Percentiles rank a stretch among this genome's conserved stretches.
phyloP scores from a whole-genome alignment of 2,329 filamentous ascomycete species.

The Daldinia sp. region DNA sequence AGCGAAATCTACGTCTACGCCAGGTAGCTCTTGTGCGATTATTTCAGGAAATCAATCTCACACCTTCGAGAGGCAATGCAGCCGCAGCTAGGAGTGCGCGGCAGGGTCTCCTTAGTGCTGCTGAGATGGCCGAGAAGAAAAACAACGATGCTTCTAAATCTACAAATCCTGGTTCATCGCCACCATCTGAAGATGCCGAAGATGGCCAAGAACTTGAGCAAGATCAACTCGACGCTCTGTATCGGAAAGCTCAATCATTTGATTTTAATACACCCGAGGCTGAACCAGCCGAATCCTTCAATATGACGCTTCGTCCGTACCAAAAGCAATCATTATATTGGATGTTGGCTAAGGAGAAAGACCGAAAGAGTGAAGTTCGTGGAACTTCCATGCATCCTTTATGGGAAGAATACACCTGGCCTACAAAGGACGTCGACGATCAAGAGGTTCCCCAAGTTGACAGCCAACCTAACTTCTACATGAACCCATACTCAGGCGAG shows the following conservation, averaged over 20 bases:
- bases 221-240: constrained; percentile 92
- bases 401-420: constrained; percentile 97
- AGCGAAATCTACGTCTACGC: constrained; percentile 83
- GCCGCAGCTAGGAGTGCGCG: constrained; percentile 81
- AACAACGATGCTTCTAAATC: constrained; percentile 64
- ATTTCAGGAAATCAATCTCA: constrained; percentile 87
- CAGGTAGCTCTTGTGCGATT: constrained; percentile 90
- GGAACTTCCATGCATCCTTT: constrained; percentile 93
- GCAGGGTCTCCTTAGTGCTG: constrained; percentile 87
- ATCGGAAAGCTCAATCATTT: constrained; percentile 96
- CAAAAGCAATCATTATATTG: constrained; percentile 95
- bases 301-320: constrained; percentile 86
- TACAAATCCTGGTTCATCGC: constrained; percentile 59
- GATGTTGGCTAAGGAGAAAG: constrained; percentile 95
- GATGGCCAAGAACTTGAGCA: constrained; percentile 94
- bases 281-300: constrained; percentile 84
- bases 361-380: constrained; percentile 74
- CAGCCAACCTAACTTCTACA: constrained; percentile 82
- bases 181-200: constrained; percentile 75
- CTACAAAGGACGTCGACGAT: constrained; percentile 86
- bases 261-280: constrained; percentile 92
- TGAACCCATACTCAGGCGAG: constrained; percentile 97
- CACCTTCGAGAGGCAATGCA: constrained; percentile 80
- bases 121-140: constrained; percentile 85
- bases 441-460: constrained; percentile 75